Evolutionary conservation across 2,329 filamentous ascomycete genomes (phyloP).

Genomic region (Blumeria hordei): DNA sequence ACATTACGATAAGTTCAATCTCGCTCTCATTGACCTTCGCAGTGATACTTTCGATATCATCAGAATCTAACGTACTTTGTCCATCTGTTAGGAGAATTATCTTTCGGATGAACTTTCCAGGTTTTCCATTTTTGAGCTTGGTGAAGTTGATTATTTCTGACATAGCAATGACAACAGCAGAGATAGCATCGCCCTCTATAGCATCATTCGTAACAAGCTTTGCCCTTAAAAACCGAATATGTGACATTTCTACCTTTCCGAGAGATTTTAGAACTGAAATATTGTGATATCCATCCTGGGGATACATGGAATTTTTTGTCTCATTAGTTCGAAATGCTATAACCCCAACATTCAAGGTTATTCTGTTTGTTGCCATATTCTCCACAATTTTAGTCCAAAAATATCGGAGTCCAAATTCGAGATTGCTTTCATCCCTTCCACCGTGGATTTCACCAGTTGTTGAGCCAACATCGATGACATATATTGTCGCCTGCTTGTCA

Average conservation of each 20-base stretch:
- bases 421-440: conserved; percentile 52
- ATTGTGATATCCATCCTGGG: conserved; percentile 47
- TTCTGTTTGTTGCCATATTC: conserved; percentile 42
- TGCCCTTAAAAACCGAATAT: conserved; percentile 39
- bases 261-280: conserved; percentile 57
- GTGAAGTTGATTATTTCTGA: conserved; percentile 65
- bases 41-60: conserved; percentile 41
- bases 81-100: conserved; percentile 77
- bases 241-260: conserved; percentile 34
- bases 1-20: conserved; percentile 63
- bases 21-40: conserved; percentile 48
- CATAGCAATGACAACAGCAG: conserved; percentile 64
- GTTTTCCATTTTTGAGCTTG: conserved; percentile 27
- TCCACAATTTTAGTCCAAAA: conserved; percentile 81
- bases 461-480: conserved; percentile 66
- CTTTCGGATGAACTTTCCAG: conserved; percentile 50
- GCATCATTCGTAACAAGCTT: conserved; percentile 43
- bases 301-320: conserved; percentile 37
- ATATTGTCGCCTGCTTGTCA: conserved; percentile 69
- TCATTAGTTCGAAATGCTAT: conserved; percentile 62
- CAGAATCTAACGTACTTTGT: conserved; percentile 43
- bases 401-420: conserved; percentile 78
- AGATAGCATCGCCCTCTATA: conserved; percentile 58
- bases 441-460: conserved; percentile 57
- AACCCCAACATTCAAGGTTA: conserved; percentile 54